Base-by-base conservation (phyloP, 2,329 filamentous ascomycete species). In the Cladosporium sp. region DNA sequence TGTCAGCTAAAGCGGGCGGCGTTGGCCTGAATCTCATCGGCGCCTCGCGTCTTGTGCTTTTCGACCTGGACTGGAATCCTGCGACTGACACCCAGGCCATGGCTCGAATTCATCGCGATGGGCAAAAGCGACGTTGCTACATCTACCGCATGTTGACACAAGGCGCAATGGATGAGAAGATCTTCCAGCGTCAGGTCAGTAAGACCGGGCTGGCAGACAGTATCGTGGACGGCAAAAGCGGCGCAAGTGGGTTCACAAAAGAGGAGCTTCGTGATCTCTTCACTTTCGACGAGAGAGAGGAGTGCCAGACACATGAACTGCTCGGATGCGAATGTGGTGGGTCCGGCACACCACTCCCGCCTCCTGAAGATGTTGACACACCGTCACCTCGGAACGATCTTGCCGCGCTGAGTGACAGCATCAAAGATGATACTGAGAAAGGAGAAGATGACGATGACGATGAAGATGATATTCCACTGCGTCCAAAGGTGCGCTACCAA, bases 51-150 rank as follows among this genome's bases (percentile, higher is more conserved):
- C 83, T 92, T 2, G 80, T 92, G 5, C 84, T 92, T 1, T 92
- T 90, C 71, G 90, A 92, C 71, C 85, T 90, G 10, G 90, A 92
- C 77, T 92, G 90, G 90, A 92, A 92, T 71, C 90, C 90, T 1
- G 88, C 88, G 0, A 90, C 87, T 0, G 90, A 92, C 71, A 79
- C 90, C 24, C 90, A 92, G 75, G 89, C 90, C 8, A 91, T 92
- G 88, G 90, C 89, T 14, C 86, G 90, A 15, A 89, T 92, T 57
- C 89, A 92, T 74, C 85, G 90, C 59, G 88, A 91, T 71, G 90
- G 90, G 0, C 90, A 92, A 74, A 90, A 88, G 74, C 79, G 82
- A 12, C 86, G 85, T 3, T 90, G 89, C 68, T 86, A 86, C 65
- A 90, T 92, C 66, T 92, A 92, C 72, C 83, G 90, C 6, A 82